Base-by-base conservation (phyloP, 2,329 filamentous ascomycete genomes). In the Penicillium sp. region DNA sequence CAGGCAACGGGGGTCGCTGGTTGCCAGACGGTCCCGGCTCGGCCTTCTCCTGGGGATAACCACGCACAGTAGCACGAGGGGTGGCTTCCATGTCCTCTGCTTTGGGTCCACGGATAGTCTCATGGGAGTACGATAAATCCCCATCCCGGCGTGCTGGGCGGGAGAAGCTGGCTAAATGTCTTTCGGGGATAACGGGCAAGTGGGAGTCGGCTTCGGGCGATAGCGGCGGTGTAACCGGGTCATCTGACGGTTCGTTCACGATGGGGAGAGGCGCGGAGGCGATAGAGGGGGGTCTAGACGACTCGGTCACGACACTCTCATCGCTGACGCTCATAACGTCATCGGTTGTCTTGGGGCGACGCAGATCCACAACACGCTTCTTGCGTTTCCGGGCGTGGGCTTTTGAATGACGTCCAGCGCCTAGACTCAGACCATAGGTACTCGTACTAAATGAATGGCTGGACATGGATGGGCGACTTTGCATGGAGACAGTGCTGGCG, bases 401-500 rank as follows among this genome's bases (percentile, higher is more conserved):
- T 57, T 78, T 78, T 10, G 77, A 75, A 61, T 80, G 77, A 36
- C 77, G 75, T 29, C 74, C 73, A 8, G 75, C 66, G 10, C 74
- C 73, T 58, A 78, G 58, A 51, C 67, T 75, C 57, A 79, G 64
- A 0, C 77, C 75, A 54, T 75, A 76, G 48, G 72, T 69, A 53
- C 70, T 77, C 43, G 72, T 68, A 49, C 69, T 76, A 54, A 76
- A 74, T 3, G 69, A 70, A 38, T 76, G 70, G 13, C 67, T 64
- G 4, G 68, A 67, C 31, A 72, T 59, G 13, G 73, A 70, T 6
- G 75, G 73, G 44, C 91, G 82, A 7, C 87, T 88, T n/a, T 87
- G 83, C 48, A 86, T 70, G 44, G 86, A 83, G 4, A 84, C 83
- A n/a, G 85, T 79, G 70, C 88, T 90, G 43, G 85, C 86, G 21